These are phyloP conservation scores for Cokeromyces recurvatus DNA, from an alignment of 371 early-diverging fungal species.

Conservation along the genomic window DNA sequence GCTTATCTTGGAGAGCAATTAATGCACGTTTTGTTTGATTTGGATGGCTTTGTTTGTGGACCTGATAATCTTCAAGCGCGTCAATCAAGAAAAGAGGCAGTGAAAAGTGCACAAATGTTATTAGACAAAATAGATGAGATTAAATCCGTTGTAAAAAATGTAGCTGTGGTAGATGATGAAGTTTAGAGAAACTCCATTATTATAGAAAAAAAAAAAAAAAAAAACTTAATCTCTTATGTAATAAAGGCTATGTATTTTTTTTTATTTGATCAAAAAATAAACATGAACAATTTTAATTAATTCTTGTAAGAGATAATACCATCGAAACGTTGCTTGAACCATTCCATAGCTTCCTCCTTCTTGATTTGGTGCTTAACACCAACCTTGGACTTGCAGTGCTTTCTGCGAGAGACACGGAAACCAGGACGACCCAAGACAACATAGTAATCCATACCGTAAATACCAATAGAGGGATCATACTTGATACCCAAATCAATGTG, in stretches of 20 bases:
- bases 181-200: too few species aligned
- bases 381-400: constrained; percentile 83
- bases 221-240: too few species aligned
- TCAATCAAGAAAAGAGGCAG: constrained; percentile 14
- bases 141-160: constrained; percentile 17
- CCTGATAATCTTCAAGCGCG: constrained; percentile 12
- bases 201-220: too few species aligned
- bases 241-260: not conserved
- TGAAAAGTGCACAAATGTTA: constrained; percentile 12
- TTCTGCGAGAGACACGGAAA: constrained; percentile 94
- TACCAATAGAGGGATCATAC: constrained; percentile 99
- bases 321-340: constrained; percentile 21
- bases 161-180: not conserved
- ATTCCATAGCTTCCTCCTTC: constrained; percentile 48
- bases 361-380: constrained; percentile 93
- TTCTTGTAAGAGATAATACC: constrained; percentile 13
- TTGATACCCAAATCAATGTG: constrained; percentile 99
- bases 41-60: constrained; percentile 14
- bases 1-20: constrained; percentile 20
- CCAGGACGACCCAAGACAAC: constrained; percentile 99
- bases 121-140: constrained; percentile 24
- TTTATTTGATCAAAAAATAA: not conserved
- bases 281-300: too few species aligned
- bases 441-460: constrained; percentile 98
- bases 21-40: constrained; percentile 23